Evolutionary conservation across 164 flowering plant species (phyloP).

Genomic region (Magnolia kwangsiensis): DNA sequence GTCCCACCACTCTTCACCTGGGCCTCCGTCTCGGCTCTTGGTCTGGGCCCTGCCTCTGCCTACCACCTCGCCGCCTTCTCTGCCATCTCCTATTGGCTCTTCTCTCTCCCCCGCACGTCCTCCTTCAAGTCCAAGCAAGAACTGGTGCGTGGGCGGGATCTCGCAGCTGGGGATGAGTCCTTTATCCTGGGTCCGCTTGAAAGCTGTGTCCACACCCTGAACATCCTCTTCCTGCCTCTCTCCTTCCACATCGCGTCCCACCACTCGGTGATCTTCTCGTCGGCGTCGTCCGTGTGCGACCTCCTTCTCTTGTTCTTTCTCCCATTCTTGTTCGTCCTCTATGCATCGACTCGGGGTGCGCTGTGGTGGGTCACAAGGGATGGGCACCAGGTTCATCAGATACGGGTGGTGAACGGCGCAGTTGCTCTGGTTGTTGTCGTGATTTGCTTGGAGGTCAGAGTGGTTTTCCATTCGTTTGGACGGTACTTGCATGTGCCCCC

Average conservation of each 20-base stretch:
- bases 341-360: slow-evolving; percentile 82
- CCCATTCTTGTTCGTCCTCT: slow-evolving; percentile 80
- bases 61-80: slow-evolving; percentile 69
- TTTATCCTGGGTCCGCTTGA: slow-evolving; percentile 69
- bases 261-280: slow-evolving; percentile 45
- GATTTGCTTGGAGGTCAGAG: slow-evolving; percentile 80
- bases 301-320: slow-evolving; percentile 76
- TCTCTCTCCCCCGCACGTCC: slow-evolving; percentile 73
- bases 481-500: slow-evolving; percentile 90
- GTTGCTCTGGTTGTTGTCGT: slow-evolving; percentile 72
- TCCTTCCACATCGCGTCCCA: slow-evolving; percentile 75
- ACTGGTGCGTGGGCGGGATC: slow-evolving; percentile 46
- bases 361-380: slow-evolving; percentile 88
- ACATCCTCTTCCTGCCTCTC: slow-evolving; percentile 64
- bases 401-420: slow-evolving; percentile 78
- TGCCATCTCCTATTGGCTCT: slow-evolving; percentile 80
- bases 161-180: slow-evolving; percentile 64
- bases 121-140: slow-evolving; percentile 64
- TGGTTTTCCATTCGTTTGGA: slow-evolving; percentile 88
- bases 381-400: slow-evolving; percentile 47
- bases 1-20: slow-evolving; percentile 73
- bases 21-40: slow-evolving; percentile 83
- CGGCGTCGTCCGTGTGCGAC: slow-evolving; percentile 55
- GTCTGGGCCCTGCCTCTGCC: slow-evolving; percentile 56
- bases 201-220: slow-evolving; percentile 72